These are phyloP conservation scores for Penicillium arizonense DNA, from an alignment of 495 filamentous ascomycete species.

Conservation along the genomic window DNA sequence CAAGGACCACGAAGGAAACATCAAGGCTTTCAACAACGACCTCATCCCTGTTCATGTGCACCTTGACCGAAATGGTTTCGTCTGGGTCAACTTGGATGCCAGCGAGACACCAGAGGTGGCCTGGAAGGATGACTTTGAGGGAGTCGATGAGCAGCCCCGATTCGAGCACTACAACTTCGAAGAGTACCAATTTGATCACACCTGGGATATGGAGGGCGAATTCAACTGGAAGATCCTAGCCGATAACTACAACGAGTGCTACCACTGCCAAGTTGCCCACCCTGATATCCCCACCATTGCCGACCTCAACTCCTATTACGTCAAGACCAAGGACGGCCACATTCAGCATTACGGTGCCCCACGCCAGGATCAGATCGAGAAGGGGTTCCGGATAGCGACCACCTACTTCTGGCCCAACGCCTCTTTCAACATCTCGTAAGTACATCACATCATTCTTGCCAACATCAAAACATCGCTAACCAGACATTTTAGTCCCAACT, in stretches of 20 bases:
- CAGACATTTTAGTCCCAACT: constrained; percentile 31
- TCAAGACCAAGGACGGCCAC: constrained; percentile 36
- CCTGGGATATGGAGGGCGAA: constrained; percentile 43
- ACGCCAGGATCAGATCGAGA: constrained; percentile 32
- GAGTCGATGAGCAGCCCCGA: constrained; percentile 38
- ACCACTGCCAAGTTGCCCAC: constrained; percentile 49
- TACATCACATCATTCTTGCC: background rate
- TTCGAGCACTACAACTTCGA: constrained; percentile 44
- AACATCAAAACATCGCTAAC: constrained; percentile 9
- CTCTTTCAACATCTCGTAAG: constrained; percentile 45
- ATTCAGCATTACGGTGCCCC: constrained; percentile 43
- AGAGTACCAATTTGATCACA: constrained; percentile 46
- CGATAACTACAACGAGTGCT: constrained; percentile 55
- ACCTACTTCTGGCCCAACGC: constrained; percentile 48
- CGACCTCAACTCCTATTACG: constrained; percentile 41
- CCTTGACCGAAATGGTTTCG: constrained; percentile 45
- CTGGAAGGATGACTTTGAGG: constrained; percentile 44
- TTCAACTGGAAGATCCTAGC: constrained; percentile 52
- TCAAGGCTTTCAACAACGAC: constrained; percentile 48
- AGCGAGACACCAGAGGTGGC: constrained; percentile 28
- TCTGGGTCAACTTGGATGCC: constrained; percentile 49
- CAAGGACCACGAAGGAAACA: constrained; percentile 38
- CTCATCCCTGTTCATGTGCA: constrained; percentile 40
- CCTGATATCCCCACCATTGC: constrained; percentile 43
- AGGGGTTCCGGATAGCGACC: constrained; percentile 33